Conservation (phyloP, 805 yeast genomes). For the Cyberlindnera saturnus region DNA sequence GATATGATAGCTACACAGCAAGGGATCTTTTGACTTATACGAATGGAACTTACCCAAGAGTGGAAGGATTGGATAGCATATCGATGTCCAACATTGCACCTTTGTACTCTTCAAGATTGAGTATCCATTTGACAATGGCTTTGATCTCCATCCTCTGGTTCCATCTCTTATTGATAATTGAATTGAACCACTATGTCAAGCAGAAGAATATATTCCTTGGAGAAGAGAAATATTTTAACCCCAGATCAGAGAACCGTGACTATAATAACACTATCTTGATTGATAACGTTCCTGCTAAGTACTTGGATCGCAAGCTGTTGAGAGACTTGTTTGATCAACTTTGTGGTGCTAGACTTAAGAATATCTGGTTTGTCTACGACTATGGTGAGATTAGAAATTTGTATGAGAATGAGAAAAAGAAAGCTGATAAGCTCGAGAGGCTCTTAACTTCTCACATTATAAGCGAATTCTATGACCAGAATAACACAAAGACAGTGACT, state of each 20-base stretch:
- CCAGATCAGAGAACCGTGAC: constrained; percentile 18
- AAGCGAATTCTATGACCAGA: constrained; percentile 7
- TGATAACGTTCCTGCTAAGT: constrained; percentile 38
- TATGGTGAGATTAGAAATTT: constrained; percentile 30
- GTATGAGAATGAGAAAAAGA: constrained; percentile 24
- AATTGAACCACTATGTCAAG: constrained; percentile 44
- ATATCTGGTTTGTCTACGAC: constrained; percentile 54
- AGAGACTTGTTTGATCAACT: constrained; percentile 22
- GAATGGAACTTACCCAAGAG: constrained; percentile 21
- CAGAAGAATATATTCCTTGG: constrained; percentile 40
- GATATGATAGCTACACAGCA: constrained; percentile 19
- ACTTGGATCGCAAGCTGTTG: constrained; percentile 18
- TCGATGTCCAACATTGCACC: constrained; percentile 68
- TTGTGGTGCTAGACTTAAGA: constrained; percentile 43
- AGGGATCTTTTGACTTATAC: constrained; percentile 16
- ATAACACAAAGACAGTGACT: background rate
- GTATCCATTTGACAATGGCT: constrained; percentile 60
- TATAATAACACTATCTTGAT: constrained; percentile 33
- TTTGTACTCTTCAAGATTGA: constrained; percentile 40
- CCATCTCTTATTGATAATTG: constrained; percentile 50
- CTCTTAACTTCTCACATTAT: constrained; percentile 31
- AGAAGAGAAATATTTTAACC: constrained; percentile 16
- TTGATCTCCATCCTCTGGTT: constrained; percentile 48
- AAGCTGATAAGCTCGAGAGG: constrained; percentile 33
- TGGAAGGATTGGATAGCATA: constrained; percentile 54